These are phyloP conservation scores for Lecanoromycetidae sp. DNA, from an alignment of 2,329 filamentous ascomycete species.

Conservation along the genomic window DNA sequence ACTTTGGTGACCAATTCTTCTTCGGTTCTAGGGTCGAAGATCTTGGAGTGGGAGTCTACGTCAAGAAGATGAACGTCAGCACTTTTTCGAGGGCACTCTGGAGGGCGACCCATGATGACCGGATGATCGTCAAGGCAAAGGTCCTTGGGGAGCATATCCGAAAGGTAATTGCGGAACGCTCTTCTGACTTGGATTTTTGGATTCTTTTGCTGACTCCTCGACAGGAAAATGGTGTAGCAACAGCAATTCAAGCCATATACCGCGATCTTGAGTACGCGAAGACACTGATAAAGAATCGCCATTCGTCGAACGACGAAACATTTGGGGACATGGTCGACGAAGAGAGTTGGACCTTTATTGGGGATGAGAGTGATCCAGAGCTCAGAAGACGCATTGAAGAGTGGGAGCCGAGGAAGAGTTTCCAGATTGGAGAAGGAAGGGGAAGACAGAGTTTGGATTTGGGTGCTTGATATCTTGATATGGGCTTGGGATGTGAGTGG, in stretches of 20 bases:
- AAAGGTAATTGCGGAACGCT: too few relatives aligned
- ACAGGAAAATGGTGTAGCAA: slow-evolving; percentile 81
- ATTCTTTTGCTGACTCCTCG: not conserved
- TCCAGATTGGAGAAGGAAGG: slow-evolving; percentile 2
- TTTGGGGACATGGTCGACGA: slow-evolving; percentile 53
- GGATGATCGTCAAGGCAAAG: slow-evolving; percentile 80
- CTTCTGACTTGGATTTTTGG: too few relatives aligned
- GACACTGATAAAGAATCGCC: slow-evolving; percentile 59
- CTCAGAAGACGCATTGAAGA: slow-evolving; percentile 23
- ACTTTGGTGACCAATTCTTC: slow-evolving; percentile 97
- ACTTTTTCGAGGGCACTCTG: slow-evolving; percentile 76
- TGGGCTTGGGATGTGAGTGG: not conserved
- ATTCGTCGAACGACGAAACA: slow-evolving; percentile 26
- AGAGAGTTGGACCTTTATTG: slow-evolving; percentile 87
- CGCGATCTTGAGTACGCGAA: slow-evolving; percentile 88
- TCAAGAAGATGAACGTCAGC: slow-evolving; percentile 81
- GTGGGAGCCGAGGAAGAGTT: slow-evolving; percentile 23
- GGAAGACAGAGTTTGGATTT: slow-evolving; percentile 12
- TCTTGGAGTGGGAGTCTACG: slow-evolving; percentile 76
- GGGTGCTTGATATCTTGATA: not conserved
- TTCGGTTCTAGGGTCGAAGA: slow-evolving; percentile 85
- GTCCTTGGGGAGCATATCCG: slow-evolving; percentile 78
- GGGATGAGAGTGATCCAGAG: slow-evolving; percentile 43
- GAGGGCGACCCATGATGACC: slow-evolving; percentile 79
- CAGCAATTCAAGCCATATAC: slow-evolving; percentile 84